Evolutionary conservation across 176 grass and related monocot genomes (phyloP), one percentile per base, ranked within the genome.

Genomic region (sorghum (Sorghum bicolor)): DNA sequence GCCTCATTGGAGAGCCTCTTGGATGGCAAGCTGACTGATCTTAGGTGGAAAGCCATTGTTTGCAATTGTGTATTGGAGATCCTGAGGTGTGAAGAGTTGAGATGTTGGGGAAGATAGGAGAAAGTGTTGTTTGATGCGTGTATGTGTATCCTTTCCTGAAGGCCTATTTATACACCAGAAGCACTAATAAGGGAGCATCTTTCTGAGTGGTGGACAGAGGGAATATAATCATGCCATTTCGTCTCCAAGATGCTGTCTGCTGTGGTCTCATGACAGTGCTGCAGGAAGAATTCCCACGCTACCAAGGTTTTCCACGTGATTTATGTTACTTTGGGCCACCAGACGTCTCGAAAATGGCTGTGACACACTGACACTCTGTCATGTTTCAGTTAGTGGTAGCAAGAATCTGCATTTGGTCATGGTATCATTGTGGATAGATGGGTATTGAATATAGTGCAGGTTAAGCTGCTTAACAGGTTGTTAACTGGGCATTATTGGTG

Each of bases 1-100:
- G 52, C 29, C 50, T 81, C 75, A 28, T 53, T 79, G 47, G 78
- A 58, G 22, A 82, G 67, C 38, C 72, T 50, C 83, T 70, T 81
- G 3, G 86, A 88, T 20, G 90, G 90, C 74, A 88, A 74, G 25
- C 86, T 88, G 7, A 88, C 65, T 60, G 82, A 88, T 61, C 90
- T 53, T 38, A 79, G 77, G 50, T 88, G 86, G 47, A 22, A 89
- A 80, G 87, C 82, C 87, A 89, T 89, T 60, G 40, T 64, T 64
- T 78, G 50, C 5, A 10, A 26, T 61, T 1, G 52, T 1, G 52
- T 60, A 3, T 40, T 79, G 20, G 45, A 43, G 58, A 50, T 10
- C 37, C 0, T 67, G 61, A 60, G 37, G 47, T 31, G 40, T 72
- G 24, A 53, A 34, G 62, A 53, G 5, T 70, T 72, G 32, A 78